Base-by-base conservation (phyloP, 352 stramenopile species). In the Phytopythium vexans region DNA sequence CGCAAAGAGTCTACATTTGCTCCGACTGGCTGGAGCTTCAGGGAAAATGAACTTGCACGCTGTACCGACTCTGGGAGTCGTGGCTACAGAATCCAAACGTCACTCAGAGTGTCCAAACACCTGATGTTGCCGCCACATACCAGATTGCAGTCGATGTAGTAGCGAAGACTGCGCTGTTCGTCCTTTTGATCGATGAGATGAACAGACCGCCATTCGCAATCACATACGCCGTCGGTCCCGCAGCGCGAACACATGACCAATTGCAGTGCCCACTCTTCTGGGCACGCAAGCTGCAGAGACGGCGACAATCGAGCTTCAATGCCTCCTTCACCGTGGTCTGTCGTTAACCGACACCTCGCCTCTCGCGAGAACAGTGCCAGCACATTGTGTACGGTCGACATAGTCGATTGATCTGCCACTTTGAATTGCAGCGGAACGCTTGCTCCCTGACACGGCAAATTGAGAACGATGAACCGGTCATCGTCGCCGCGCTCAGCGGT, bases 231-330 rank as follows among this genome's bases (percentile, higher is more conserved):
- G 10, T 49, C 56, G 3, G 11, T 21, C 14, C 70, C 67, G 14
- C 70, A 80, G n/a, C 46, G 49, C 7, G 61, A 53, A 41, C 64
- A 80, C 11, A 71, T 21, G 4, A 43, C 14, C 36, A 78, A 44
- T 12, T 59, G 52, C 3, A 74, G 11, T 4, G 41, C 60, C 15
- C 38, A 56, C 4, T 10, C 11, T 10, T 41, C 27, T 21, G 14
- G 34, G 34, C 44, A 35, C 7, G 47, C 6, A 21, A 52, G 36
- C 4, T 9, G 0, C 5, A 11, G 7, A 16, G 21, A 27, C 21
- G 21, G 21, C 21, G 21, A 27, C 21, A 27, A 27, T 27, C 21
- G 21, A 27, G 21, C 21, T 27, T 27, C 21, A 27, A 27, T 27
- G 21, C 21, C 21, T 27, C 21, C 21, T 27, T 27, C 21, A 27